A percentile compares a stretch with the other conserved stretches of the same genome.
Evolutionary conservation across 306 rosid species (phyloP).

Genomic region (Acmispon strigosus): DNA sequence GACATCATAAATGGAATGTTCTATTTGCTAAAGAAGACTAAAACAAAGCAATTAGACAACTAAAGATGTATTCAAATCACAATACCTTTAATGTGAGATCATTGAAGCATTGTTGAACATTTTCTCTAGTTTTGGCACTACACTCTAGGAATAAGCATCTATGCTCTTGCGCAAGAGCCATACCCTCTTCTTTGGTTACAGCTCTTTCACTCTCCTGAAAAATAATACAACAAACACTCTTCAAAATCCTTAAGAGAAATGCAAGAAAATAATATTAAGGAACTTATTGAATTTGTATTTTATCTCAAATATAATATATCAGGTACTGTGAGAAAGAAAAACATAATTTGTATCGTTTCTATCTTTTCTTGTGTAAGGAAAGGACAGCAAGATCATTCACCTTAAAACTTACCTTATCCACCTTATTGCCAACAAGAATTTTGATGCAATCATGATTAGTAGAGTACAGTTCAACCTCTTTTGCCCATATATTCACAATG

Average conservation of each 20-base stretch:
- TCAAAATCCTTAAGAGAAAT: not conserved
- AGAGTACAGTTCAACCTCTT: conserved; percentile 70
- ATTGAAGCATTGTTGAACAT: conserved; percentile 72
- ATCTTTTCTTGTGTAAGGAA: not conserved
- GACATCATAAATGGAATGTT: not conserved
- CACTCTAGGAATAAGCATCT: conserved; percentile 67
- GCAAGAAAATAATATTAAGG: not conserved
- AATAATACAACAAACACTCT: not conserved
- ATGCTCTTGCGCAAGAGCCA: conserved; percentile 75
- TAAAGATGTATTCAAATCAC: not conserved
- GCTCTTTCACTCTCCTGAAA: conserved; percentile 68
- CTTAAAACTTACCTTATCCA: conserved; percentile 57
- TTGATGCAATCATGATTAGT: conserved; percentile 65
- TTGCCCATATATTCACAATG: conserved; percentile 67
- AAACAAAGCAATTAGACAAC: not conserved
- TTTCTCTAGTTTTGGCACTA: conserved; percentile 77
- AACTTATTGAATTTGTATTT: not conserved
- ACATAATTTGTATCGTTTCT: not conserved
- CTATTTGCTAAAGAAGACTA: not conserved
- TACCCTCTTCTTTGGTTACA: conserved; percentile 74
- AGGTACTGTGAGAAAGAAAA: not conserved
- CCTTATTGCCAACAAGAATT: conserved; percentile 86
- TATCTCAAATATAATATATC: not conserved
- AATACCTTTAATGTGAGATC: conserved; percentile 66
- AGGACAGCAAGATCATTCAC: not conserved